Conservation (phyloP, 768 basidiomycete genomes). For the Russula griseocarnosa region DNA sequence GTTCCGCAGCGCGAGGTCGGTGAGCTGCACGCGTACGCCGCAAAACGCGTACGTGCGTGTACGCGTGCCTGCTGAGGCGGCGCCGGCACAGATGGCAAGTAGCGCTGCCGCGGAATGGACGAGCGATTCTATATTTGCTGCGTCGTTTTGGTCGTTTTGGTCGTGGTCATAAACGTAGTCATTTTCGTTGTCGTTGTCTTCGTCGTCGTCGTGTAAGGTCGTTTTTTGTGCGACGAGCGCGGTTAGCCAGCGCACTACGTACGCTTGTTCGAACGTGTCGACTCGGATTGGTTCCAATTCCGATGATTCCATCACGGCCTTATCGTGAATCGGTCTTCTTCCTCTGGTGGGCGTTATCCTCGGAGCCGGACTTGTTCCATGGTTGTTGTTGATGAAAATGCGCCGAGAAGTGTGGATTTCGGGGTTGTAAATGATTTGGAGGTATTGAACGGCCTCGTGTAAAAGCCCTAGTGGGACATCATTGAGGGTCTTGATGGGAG, state of each 20-base stretch:
- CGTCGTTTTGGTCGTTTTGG: neutral
- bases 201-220: neutral
- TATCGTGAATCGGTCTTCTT: conserved; percentile 6
- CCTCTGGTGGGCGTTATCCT: neutral
- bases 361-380: neutral
- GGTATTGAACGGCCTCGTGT: conserved; percentile 44
- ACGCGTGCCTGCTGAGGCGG: conserved; percentile 57
- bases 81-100: conserved; percentile 60
- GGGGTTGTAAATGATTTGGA: conserved; percentile 56
- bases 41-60: conserved; percentile 51
- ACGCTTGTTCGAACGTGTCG: conserved; percentile 67
- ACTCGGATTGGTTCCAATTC: conserved; percentile 39
- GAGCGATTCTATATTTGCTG: conserved; percentile 36
- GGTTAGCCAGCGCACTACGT: conserved; percentile 72
- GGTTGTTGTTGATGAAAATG: conserved; percentile 4
- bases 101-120: conserved; percentile 55
- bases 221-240: conserved; percentile 43
- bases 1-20: conserved; percentile 66
- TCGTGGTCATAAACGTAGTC: neutral
- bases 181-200: neutral
- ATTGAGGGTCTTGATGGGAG: conserved; percentile 16
- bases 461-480: conserved; percentile 31
- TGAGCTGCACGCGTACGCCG: conserved; percentile 45
- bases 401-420: conserved; percentile 57
- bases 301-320: conserved; percentile 31